phyloP scores from a whole-genome alignment of 148 eudicot genomes.

The Oxyria digyna region DNA sequence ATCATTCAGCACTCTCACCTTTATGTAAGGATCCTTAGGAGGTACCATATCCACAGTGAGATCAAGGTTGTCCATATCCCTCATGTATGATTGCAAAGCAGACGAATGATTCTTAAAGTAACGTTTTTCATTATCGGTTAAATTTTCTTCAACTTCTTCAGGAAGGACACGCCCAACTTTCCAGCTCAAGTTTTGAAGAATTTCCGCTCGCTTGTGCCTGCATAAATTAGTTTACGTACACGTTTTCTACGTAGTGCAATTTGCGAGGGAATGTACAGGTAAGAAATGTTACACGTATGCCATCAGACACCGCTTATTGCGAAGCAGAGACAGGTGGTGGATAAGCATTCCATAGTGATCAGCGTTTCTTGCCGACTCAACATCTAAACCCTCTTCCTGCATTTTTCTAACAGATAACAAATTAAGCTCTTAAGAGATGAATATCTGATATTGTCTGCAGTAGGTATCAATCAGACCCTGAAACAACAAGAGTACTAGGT shows the following conservation, averaged over 20 bases:
- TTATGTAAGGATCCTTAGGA: conserved; percentile 92
- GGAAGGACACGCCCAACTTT: conserved; percentile 65
- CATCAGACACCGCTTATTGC: conserved; percentile 93
- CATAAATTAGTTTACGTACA: not conserved
- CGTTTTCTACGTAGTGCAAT: not conserved
- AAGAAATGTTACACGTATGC: conserved; percentile 52
- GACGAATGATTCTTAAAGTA: conserved; percentile 59
- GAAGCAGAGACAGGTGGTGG: conserved; percentile 75
- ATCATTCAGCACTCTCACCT: conserved; percentile 83
- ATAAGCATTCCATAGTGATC: conserved; percentile 86
- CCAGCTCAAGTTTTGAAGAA: conserved; percentile 66
- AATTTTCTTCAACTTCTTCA: conserved; percentile 63
- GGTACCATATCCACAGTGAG: conserved; percentile 90
- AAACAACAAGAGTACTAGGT: not conserved
- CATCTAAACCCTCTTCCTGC: conserved; percentile 61
- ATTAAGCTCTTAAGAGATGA: not conserved
- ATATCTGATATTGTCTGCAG: not conserved
- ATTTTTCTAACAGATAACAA: conserved; percentile 41
- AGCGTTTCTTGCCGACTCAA: conserved; percentile 51
- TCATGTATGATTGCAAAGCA: conserved; percentile 51
- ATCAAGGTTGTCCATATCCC: conserved; percentile 59
- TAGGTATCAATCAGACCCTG: not conserved
- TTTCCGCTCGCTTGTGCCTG: conserved; percentile 75
- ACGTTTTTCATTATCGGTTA: conserved; percentile 61
- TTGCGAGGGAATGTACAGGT: not conserved